These are phyloP conservation scores for Syncephalastrum racemosum DNA, from an alignment of 371 early-diverging fungal genomes.

Conservation along the genomic window DNA sequence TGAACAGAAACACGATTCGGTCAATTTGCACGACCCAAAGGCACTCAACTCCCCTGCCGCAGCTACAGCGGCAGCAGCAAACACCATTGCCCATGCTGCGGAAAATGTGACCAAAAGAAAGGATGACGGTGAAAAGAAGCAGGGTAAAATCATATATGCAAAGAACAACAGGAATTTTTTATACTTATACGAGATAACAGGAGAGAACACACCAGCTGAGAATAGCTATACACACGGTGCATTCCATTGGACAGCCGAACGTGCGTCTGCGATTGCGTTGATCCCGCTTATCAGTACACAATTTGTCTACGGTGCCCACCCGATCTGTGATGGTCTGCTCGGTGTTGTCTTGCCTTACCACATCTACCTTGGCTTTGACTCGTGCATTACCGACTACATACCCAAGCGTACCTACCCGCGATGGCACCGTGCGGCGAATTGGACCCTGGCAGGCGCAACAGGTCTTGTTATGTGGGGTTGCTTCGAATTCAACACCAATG, in stretches of 20 bases:
- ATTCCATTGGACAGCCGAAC: slow-evolving; percentile 63
- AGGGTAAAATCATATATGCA: background rate
- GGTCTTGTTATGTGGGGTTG: slow-evolving; percentile 83
- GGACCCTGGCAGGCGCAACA: slow-evolving; percentile 67
- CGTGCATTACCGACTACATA: slow-evolving; percentile 81
- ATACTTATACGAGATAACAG: too few species aligned
- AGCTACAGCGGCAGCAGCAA: too few species aligned
- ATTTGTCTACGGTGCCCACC: slow-evolving; percentile 75
- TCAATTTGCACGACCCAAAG: too few species aligned
- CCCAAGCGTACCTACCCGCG: slow-evolving; percentile 67
- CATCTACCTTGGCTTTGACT: slow-evolving; percentile 77
- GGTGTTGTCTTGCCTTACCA: slow-evolving; percentile 91
- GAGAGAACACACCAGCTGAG: slow-evolving; percentile 7
- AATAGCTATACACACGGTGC: slow-evolving; percentile 28
- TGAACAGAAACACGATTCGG: too few species aligned
- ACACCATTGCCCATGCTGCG: too few species aligned
- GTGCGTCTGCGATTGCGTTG: slow-evolving; percentile 72
- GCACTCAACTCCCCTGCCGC: too few species aligned
- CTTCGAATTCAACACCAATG: slow-evolving; percentile 93
- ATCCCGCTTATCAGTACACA: slow-evolving; percentile 79
- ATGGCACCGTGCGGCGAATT: slow-evolving; percentile 59
- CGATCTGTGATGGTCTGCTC: slow-evolving; percentile 82
- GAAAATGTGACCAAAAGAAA: too few species aligned
- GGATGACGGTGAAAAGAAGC: too few species aligned
- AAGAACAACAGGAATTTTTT: background rate